phyloP scores from a whole-genome alignment of 164 flowering plant genomes.

The Vitis cinerea region DNA sequence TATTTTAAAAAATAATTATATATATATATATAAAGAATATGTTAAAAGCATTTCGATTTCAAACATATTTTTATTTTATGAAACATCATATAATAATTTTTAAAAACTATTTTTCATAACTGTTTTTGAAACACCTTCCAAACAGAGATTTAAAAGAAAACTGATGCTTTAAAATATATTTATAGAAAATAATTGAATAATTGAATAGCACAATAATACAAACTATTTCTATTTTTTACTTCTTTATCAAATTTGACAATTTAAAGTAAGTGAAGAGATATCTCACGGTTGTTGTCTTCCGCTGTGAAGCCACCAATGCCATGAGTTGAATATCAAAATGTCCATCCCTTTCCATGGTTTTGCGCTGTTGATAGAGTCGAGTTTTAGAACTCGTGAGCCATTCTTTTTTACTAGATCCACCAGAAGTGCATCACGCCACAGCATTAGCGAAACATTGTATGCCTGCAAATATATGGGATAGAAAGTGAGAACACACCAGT shows the following conservation, averaged over 20 bases:
- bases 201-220: too few species aligned
- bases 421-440: conserved; percentile 4
- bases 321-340: conserved; percentile 21
- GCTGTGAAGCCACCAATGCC: conserved; percentile 22
- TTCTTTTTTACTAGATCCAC: conserved; percentile 15
- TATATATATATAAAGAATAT: neutral
- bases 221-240: too few species aligned
- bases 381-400: conserved; percentile 6
- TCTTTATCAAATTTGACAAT: too few species aligned
- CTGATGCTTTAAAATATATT: too few species aligned
- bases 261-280: neutral
- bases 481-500: too few species aligned
- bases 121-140: too few species aligned
- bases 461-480: conserved; percentile 1
- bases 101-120: too few species aligned
- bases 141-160: too few species aligned
- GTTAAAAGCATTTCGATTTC: too few species aligned
- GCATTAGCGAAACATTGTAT: conserved; percentile 6
- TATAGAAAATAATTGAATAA: too few species aligned
- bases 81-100: too few species aligned
- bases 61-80: too few species aligned
- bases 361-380: conserved; percentile 6
- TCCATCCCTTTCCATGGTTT: conserved; percentile 10
- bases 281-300: conserved; percentile 12
- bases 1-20: neutral